Evolutionary conservation across 306 rosid species (phyloP).

Genomic region (Acacia acuminata): DNA sequence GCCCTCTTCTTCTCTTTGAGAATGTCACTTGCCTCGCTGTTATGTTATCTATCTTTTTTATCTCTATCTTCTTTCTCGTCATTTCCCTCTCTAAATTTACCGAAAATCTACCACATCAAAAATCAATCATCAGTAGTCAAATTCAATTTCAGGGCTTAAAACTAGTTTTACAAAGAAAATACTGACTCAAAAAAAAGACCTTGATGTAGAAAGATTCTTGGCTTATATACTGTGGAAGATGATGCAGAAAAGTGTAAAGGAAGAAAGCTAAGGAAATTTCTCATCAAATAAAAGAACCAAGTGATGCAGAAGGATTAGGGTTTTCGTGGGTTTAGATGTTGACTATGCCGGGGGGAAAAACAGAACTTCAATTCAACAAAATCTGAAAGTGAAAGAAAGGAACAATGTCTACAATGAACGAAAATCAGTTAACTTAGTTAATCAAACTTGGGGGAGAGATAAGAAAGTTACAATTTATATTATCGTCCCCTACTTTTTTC

Average conservation of each 20-base stretch:
- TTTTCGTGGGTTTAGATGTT: background rate
- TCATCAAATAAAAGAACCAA: background rate
- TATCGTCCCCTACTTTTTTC: background rate
- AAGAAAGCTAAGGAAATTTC: background rate
- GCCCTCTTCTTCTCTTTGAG: slow-evolving; percentile 48
- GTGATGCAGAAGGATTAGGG: background rate
- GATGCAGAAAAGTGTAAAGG: background rate
- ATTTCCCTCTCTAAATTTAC: background rate
- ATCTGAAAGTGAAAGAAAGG: background rate
- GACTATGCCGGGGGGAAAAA: background rate
- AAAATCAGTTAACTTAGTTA: background rate
- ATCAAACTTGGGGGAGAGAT: background rate
- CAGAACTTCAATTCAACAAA: background rate
- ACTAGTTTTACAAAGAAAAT: background rate
- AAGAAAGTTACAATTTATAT: background rate
- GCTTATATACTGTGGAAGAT: background rate
- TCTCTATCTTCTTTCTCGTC: slow-evolving; percentile 43
- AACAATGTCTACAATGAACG: background rate
- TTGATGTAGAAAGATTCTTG: too few relatives aligned
- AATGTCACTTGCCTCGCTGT: slow-evolving; percentile 50
- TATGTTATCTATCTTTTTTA: slow-evolving; percentile 44
- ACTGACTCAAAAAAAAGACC: background rate
- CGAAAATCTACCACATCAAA: background rate
- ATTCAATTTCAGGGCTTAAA: background rate
- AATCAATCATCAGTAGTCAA: background rate